phyloP scores from a whole-genome alignment of 306 rosid species.

The Vachellia collinsii region DNA sequence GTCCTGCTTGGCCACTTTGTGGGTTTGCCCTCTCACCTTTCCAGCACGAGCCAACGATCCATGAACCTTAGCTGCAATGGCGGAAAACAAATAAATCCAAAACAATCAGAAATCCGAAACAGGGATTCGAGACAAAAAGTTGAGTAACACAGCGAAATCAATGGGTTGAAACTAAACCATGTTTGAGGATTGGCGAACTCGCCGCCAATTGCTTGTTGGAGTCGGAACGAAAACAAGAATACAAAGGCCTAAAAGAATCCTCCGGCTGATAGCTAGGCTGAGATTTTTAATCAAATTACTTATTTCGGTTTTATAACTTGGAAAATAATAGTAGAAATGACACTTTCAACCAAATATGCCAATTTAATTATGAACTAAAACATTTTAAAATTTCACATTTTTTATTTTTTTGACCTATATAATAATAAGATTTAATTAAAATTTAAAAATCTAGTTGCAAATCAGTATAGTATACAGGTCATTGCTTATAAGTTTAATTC shows the following conservation, averaged over 20 bases:
- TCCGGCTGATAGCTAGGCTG: not conserved
- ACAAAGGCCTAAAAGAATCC: not conserved
- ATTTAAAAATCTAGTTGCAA: too few species aligned
- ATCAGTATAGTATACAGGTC: too few species aligned
- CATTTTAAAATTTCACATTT: too few species aligned
- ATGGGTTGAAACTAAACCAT: constrained; percentile 28
- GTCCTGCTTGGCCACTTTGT: constrained; percentile 62
- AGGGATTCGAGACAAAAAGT: not conserved
- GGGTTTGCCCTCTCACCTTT: constrained; percentile 63
- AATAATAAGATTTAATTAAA: too few species aligned
- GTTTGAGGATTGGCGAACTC: not conserved
- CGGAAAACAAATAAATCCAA: not conserved
- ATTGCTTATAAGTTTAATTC: too few species aligned
- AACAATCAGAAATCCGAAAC: not conserved
- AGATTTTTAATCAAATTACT: not conserved
- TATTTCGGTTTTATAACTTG: not conserved
- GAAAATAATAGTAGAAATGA: not conserved
- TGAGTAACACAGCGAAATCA: not conserved
- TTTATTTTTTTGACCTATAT: too few species aligned
- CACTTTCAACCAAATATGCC: not conserved
- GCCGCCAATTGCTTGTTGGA: not conserved
- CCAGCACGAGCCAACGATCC: constrained; percentile 67
- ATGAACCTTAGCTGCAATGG: constrained; percentile 52
- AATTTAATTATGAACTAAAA: too few species aligned
- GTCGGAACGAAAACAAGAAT: not conserved